phyloP scores from a whole-genome alignment of 202 grass and related monocot genomes.

The Miscanthus sacchariflorus region DNA sequence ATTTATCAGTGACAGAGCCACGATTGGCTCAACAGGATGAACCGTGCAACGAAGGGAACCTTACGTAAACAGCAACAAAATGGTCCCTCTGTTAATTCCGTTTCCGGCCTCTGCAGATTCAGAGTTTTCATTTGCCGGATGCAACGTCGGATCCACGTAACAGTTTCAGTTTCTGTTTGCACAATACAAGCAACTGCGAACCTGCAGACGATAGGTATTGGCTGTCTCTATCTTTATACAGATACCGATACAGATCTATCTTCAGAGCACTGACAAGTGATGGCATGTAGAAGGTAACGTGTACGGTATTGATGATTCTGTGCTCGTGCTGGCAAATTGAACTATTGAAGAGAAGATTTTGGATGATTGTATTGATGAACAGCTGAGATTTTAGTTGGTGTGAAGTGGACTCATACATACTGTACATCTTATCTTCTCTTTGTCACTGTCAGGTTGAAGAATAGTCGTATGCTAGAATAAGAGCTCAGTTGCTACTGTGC shows the following conservation, averaged over 20 bases:
- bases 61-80: neutral
- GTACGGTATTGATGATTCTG: neutral
- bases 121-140: neutral
- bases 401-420: neutral
- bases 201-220: neutral
- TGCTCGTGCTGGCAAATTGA: neutral
- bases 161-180: neutral
- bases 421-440: neutral
- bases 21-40: neutral
- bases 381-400: neutral
- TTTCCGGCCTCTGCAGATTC: neutral
- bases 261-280: neutral
- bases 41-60: neutral
- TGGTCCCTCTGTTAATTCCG: neutral
- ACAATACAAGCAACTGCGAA: constrained; percentile 7
- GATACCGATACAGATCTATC: neutral
- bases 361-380: neutral
- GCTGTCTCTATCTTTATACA: neutral
- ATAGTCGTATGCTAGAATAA: neutral
- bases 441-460: neutral
- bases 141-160: neutral
- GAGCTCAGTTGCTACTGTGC: neutral
- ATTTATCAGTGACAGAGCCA: neutral
- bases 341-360: neutral
- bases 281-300: neutral